Base-by-base conservation (phyloP, 495 filamentous ascomycete species). In the Annulohypoxylon bovei region DNA sequence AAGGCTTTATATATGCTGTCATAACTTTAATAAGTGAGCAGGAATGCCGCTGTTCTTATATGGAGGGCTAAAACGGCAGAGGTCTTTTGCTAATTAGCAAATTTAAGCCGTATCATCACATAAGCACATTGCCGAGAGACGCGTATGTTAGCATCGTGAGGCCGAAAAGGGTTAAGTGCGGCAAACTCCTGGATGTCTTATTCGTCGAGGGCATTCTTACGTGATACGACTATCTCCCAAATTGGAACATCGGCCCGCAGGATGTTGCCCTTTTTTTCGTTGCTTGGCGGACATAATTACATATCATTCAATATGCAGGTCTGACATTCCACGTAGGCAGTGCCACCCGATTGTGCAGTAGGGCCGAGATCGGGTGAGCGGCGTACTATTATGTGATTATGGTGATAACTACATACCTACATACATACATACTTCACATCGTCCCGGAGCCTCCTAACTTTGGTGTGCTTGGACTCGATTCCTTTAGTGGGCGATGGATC, bases 291-390 rank as follows among this genome's bases (percentile, higher is more conserved):
- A 32, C 23, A 66, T 23, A 42, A 66, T 37, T 52, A n/a, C n/a
- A n/a, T n/a, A 59, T 50, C 42, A 27, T 50, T 1, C 20, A 32
- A 14, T 39, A 44, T 56, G 61, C 59, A 62, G 20, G 59, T 62
- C 59, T 62, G 59, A 62, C 59, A 62, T 32, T 18, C 49, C 28
- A 53, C 49, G 27, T 33, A 53, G 27, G 27, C 49, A 53, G 27
- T 53, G 49, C 27, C 28, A 53, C 49, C 9, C 2, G 28, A 53
- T n/a, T n/a, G 11, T 33, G 49, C 49, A 53, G 27, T 53, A 53
- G 49, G 49, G n/a, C 49, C 49, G 49, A 53, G 49, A 30, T 33
- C 28, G 49, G 27, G 27, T 11, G 28, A 53, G 49, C 25, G n/a
- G n/a, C n/a, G n/a, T n/a, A n/a, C 3, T 18, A 16, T n/a, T 32